Percentiles rank a stretch among this genome's conserved stretches.
Evolutionary conservation across 2,329 filamentous ascomycete species (phyloP).

Genomic region (Emergomyces africanus): DNA sequence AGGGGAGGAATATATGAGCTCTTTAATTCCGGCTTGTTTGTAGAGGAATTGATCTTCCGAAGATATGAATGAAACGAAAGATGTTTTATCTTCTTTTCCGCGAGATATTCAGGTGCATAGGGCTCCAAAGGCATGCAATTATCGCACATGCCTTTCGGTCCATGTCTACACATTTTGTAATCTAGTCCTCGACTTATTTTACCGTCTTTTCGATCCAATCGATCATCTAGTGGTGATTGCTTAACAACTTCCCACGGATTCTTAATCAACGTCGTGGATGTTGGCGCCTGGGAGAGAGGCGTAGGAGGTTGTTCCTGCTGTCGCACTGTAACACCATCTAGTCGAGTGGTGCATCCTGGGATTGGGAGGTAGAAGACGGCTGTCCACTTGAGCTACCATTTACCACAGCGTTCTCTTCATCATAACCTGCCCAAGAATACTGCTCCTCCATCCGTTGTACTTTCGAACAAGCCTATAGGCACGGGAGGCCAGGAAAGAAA

Average conservation of each 20-base stretch:
- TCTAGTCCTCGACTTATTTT: constrained; percentile 71
- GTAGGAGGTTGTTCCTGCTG: constrained; percentile 49
- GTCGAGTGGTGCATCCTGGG: constrained; percentile 16
- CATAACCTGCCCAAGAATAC: constrained; percentile 56
- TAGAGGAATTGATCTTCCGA: constrained; percentile 87
- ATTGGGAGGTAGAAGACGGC: constrained; percentile 13
- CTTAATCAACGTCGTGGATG: constrained; percentile 52
- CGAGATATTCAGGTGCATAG: constrained; percentile 76
- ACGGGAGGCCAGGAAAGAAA: constrained; percentile 41
- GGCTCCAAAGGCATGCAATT: constrained; percentile 97
- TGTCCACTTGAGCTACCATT: constrained; percentile 35
- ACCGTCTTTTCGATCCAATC: constrained; percentile 73
- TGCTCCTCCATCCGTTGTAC: constrained; percentile 42
- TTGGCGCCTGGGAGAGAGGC: constrained; percentile 44
- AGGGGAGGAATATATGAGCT: constrained; percentile 94
- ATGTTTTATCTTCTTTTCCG: constrained; percentile 98
- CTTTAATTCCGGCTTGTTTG: constrained; percentile 88
- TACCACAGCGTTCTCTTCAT: constrained; percentile 40
- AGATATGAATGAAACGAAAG: constrained; percentile 91
- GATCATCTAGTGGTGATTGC: constrained; percentile 78
- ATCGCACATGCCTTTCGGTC: constrained; percentile 97
- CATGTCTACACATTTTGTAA: constrained; percentile 83
- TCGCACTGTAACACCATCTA: constrained; percentile 25
- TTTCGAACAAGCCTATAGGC: constrained; percentile 49
- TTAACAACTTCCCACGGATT: constrained; percentile 89